A percentile compares a stretch with the other conserved stretches of the same genome.
Evolutionary conservation across 2,329 filamentous ascomycete species (phyloP).

Genomic region (Bisporella sp.): DNA sequence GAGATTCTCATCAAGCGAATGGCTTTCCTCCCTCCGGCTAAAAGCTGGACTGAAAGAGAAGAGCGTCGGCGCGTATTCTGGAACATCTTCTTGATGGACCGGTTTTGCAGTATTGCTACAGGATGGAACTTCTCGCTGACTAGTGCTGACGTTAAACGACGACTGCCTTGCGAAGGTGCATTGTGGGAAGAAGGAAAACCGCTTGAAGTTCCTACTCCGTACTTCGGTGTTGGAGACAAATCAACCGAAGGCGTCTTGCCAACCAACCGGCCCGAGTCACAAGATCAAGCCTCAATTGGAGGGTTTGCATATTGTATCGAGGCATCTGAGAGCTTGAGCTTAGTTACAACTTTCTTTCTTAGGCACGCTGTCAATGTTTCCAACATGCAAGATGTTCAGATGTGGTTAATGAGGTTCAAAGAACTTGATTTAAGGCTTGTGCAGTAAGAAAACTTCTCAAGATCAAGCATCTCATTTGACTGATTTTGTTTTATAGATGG

Average conservation of each 20-base stretch:
- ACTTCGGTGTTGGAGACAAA: slow-evolving; percentile 33
- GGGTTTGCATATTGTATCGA: slow-evolving; percentile 26
- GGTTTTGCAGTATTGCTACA: slow-evolving; percentile 30
- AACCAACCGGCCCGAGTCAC: slow-evolving; percentile 8
- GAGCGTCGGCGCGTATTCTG: slow-evolving; percentile 32
- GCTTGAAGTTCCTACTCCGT: slow-evolving; percentile 26
- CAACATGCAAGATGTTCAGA: slow-evolving; percentile 23
- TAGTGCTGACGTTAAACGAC: slow-evolving; percentile 27
- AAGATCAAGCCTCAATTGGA: slow-evolving; percentile 23
- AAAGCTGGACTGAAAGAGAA: slow-evolving; percentile 28
- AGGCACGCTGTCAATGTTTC: slow-evolving; percentile 26
- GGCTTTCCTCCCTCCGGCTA: slow-evolving; percentile 27
- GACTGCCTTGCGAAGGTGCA: slow-evolving; percentile 29
- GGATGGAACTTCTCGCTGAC: slow-evolving; percentile 31
- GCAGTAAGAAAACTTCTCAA: slow-evolving; percentile 8
- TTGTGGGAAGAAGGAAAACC: slow-evolving; percentile 23
- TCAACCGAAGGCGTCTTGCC: too few species aligned
- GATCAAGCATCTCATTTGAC: not conserved
- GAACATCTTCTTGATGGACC: slow-evolving; percentile 31
- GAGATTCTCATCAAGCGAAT: slow-evolving; percentile 30
- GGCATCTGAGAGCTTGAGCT: slow-evolving; percentile 28
- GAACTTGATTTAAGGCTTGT: slow-evolving; percentile 26
- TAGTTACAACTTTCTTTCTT: slow-evolving; percentile 30
- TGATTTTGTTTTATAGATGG: slow-evolving; percentile 13
- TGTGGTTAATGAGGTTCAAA: slow-evolving; percentile 29